phyloP scores from a whole-genome alignment of 768 basidiomycete species.

The Pleurotus tuber-regium region DNA sequence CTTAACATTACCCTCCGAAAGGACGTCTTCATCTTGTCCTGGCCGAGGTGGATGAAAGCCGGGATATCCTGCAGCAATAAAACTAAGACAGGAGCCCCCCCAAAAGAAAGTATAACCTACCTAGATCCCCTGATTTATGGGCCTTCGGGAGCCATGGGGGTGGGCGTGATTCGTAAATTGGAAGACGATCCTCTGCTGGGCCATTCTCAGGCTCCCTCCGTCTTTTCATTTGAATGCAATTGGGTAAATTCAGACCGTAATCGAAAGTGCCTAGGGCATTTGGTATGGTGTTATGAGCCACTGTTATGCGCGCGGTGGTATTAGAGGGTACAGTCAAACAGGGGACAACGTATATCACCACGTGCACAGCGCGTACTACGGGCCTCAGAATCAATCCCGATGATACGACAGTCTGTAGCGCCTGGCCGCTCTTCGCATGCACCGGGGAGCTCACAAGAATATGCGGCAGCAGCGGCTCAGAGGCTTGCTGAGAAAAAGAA shows the following conservation, averaged over 20 bases:
- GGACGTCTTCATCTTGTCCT: constrained; percentile 70
- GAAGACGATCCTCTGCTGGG: constrained; percentile 23
- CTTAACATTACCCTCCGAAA: constrained; percentile 64
- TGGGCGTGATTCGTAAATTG: constrained; percentile 65
- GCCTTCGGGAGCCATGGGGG: constrained; percentile 71
- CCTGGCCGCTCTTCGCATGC: constrained; percentile 50
- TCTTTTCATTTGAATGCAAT: constrained; percentile 4
- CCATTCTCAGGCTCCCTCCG: neutral
- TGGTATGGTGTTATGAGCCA: too few species aligned
- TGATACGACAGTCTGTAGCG: constrained; percentile 58
- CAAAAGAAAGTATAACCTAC: constrained; percentile 30
- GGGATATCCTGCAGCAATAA: constrained; percentile 52
- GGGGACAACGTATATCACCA: too few species aligned
- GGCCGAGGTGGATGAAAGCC: constrained; percentile 77
- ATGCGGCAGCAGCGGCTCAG: constrained; percentile 46
- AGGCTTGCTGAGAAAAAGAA: constrained; percentile 78
- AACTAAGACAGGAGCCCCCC: neutral
- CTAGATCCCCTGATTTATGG: constrained; percentile 68
- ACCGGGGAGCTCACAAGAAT: constrained; percentile 33
- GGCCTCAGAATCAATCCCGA: too few species aligned
- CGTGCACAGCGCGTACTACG: too few species aligned
- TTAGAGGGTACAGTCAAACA: too few species aligned
- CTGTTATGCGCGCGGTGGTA: too few species aligned
- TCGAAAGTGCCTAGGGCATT: too few species aligned
- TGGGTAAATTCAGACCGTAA: too few species aligned